Evolutionary conservation across 768 basidiomycete species (phyloP), one percentile per base, ranked within the genome.

Genomic region (Tremella mesenterica): DNA sequence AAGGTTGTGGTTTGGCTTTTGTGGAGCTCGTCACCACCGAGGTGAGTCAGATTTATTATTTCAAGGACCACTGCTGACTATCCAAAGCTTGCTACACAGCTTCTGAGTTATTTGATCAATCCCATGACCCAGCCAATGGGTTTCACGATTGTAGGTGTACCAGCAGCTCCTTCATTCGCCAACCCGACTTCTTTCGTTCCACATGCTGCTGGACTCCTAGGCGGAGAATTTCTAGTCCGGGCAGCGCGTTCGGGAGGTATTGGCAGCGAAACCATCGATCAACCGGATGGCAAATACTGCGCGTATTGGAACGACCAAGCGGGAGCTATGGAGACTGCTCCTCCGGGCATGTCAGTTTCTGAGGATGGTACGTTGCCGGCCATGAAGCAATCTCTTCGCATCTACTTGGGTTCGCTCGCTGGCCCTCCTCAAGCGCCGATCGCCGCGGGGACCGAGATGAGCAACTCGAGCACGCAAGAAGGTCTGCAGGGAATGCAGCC

Each of bases 1-100:
- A 85, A 4, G 88, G 88, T 71, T 91, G 87, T 79, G 88, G 95
- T 10, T 93, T 92, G 69, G 83, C 86, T 0, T 97, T 99, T 67
- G 86, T 95, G 9, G 91, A 96, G 65, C 88, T 96, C 61, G 77
- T 85, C 16, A 87, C 92, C 59, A 72, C 83, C 5, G 82, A 85
- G 78, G 93, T 92, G 74, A 58, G 76, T 20, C 2, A 39, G 16
- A 14, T 41, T 48, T 51, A 27, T 58, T 4, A n/a, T 29, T 45
- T 50, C 28, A 8, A n/a, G n/a, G n/a, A n/a, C n/a, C n/a, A n/a
- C n/a, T n/a, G n/a, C n/a, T 36, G 12, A 36, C 34, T 36, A 36
- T 26, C 13, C 25, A 16, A 4, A 2, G 38, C 3, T 6, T 9
- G 90, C 93, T 1, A 80, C 86, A 4, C 77, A 81, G 0, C 83